Evolutionary conservation across 1,284 basidiomycete species (phyloP).

Genomic region (Ganoderma lucidum): DNA sequence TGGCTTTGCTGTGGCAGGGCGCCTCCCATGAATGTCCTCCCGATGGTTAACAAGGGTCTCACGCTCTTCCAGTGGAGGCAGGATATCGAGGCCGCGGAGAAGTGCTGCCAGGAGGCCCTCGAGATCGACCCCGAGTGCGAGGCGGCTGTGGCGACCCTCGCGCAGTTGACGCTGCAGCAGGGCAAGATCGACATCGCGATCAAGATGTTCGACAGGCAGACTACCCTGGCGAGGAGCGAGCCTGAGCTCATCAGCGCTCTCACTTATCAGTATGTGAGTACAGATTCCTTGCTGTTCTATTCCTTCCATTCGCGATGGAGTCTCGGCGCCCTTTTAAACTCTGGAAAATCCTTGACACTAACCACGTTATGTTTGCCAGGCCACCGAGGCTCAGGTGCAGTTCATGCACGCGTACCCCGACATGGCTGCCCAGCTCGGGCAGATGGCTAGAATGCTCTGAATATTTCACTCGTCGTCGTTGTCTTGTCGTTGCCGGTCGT

Average conservation of each 20-base stretch:
- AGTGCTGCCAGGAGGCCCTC: constrained; percentile 89
- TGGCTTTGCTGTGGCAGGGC: constrained; percentile 43
- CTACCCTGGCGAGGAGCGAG: constrained; percentile 90
- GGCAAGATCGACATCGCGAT: constrained; percentile 90
- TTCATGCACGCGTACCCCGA: constrained; percentile 87
- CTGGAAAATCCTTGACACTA: background rate
- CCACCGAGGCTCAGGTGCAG: constrained; percentile 81
- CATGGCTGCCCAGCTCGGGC: constrained; percentile 71
- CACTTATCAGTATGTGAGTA: constrained; percentile 83
- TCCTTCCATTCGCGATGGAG: background rate
- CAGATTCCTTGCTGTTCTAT: background rate
- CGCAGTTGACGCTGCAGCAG: constrained; percentile 94
- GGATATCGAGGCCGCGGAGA: constrained; percentile 85
- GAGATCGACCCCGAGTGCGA: constrained; percentile 94
- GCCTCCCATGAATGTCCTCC: constrained; percentile 83
- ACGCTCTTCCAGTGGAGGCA: constrained; percentile 97
- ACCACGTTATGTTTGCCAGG: constrained; percentile 51
- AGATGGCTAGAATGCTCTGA: constrained; percentile 54
- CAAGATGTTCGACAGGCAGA: constrained; percentile 87
- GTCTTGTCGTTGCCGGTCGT: constrained; percentile 10
- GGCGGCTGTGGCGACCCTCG: constrained; percentile 94
- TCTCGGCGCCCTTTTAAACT: background rate
- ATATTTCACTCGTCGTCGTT: constrained; percentile 14
- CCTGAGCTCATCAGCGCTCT: constrained; percentile 90
- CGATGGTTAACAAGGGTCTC: constrained; percentile 97